These are phyloP conservation scores for Colletotrichum tanaceti DNA, from an alignment of 2,329 filamentous ascomycete species.

Conservation along the genomic window DNA sequence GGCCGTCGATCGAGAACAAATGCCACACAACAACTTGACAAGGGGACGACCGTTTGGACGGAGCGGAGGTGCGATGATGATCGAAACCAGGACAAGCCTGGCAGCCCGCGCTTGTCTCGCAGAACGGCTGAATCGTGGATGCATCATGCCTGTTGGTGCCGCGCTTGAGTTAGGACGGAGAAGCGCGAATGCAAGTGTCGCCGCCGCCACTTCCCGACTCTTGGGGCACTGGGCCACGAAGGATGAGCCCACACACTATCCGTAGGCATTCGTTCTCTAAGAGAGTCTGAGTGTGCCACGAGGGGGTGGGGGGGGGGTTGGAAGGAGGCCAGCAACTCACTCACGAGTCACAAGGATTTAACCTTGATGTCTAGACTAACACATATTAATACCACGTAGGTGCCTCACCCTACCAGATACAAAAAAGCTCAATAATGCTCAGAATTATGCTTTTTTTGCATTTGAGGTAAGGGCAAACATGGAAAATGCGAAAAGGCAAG, in stretches of 20 bases:
- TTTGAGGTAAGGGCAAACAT: too few relatives aligned
- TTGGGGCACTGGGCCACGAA: not conserved
- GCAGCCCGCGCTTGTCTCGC: conserved; percentile 34
- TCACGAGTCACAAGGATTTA: too few relatives aligned
- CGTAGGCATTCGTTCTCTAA: too few relatives aligned
- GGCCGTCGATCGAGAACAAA: conserved; percentile 34
- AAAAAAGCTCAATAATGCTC: too few relatives aligned
- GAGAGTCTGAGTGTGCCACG: not conserved
- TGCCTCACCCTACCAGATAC: too few relatives aligned
- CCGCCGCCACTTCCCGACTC: conserved; percentile 19
- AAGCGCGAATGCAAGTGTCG: conserved; percentile 29
- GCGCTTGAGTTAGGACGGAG: conserved; percentile 34
- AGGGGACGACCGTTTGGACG: conserved; percentile 24
- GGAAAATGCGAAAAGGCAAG: too few relatives aligned
- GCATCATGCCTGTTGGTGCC: conserved; percentile 30
- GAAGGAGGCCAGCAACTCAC: conserved; percentile 5
- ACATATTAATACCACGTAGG: too few relatives aligned
- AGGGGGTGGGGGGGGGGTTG: conserved; percentile 15
- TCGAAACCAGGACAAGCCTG: conserved; percentile 22
- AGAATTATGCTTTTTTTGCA: too few relatives aligned
- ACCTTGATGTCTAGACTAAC: too few relatives aligned
- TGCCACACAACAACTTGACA: conserved; percentile 9
- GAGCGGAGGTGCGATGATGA: conserved; percentile 22
- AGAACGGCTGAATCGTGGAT: conserved; percentile 24
- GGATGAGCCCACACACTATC: conserved; percentile 3